phyloP scores from a whole-genome alignment of 305 asterid species.

The Solanum hybrid region DNA sequence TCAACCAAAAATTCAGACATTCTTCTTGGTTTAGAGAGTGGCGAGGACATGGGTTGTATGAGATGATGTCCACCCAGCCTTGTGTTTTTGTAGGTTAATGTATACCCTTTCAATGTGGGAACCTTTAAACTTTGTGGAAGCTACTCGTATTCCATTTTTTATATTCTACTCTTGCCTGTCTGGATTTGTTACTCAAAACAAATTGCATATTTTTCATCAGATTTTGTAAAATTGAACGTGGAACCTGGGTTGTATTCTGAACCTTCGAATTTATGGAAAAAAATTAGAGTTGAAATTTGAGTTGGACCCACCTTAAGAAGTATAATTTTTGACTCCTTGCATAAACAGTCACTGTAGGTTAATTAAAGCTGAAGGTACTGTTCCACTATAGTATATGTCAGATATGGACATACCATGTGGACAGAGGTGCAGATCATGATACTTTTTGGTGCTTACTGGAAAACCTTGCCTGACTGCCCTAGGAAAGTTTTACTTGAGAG shows the following conservation, averaged over 20 bases:
- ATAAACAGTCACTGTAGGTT: neutral
- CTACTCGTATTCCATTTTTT: neutral
- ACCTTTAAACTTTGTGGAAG: neutral
- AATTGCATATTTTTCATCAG: neutral
- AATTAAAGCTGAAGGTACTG: neutral
- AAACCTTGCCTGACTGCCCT: neutral
- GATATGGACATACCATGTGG: neutral
- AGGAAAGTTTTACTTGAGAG: neutral
- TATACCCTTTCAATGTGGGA: neutral
- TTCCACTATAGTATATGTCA: neutral
- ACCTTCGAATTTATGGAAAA: neutral
- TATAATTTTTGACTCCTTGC: neutral
- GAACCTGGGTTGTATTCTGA: neutral
- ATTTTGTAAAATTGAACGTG: neutral
- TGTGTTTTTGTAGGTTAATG: neutral
- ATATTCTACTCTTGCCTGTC: neutral
- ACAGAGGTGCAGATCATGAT: neutral
- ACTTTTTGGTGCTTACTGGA: neutral
- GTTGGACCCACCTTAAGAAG: neutral
- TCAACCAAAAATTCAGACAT: neutral
- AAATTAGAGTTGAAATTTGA: neutral
- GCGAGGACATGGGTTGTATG: neutral
- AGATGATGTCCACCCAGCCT: neutral
- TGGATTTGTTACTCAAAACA: neutral
- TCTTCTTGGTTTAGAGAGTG: conserved; percentile 6